Evolutionary conservation across 352 stramenopile genomes (phyloP).

Genomic region (Saprolegnia parasitica): DNA sequence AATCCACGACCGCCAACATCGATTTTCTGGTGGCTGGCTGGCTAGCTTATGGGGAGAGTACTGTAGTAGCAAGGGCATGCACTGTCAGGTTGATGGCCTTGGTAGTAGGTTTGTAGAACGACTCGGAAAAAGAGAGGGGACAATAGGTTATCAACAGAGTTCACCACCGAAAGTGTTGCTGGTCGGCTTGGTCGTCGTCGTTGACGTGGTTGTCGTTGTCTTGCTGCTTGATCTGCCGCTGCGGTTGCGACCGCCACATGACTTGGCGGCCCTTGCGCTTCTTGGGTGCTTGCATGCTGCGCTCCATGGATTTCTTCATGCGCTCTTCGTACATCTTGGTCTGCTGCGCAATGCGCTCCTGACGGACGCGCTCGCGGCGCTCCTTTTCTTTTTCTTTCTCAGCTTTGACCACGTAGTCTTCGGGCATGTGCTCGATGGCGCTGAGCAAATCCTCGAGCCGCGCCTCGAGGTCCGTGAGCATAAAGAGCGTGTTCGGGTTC

Average conservation of each 20-base stretch:
- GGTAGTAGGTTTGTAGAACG: no score
- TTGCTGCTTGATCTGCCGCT: conserved; percentile 65
- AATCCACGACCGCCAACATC: no score
- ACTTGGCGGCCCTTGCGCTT: conserved; percentile 89
- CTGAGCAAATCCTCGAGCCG: conserved; percentile 88
- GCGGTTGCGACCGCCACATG: conserved; percentile 88
- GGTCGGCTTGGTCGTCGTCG: conserved; percentile 74
- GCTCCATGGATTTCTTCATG: conserved; percentile 92
- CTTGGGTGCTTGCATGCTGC: conserved; percentile 90
- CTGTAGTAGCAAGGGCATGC: no score
- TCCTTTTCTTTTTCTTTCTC: conserved; percentile 95
- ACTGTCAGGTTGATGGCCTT: no score
- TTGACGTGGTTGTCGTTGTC: conserved; percentile 78
- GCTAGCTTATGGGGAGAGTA: no score
- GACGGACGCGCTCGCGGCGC: conserved; percentile 84
- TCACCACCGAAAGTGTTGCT: conserved; percentile 83
- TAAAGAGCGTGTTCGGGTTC: conserved; percentile 90
- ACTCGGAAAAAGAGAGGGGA: no score
- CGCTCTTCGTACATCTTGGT: conserved; percentile 91
- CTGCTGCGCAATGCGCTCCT: conserved; percentile 89
- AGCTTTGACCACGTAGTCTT: conserved; percentile 90
- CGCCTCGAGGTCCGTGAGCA: conserved; percentile 90
- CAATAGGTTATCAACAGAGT: neutral
- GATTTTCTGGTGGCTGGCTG: no score
- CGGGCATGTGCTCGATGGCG: conserved; percentile 89